Base-by-base conservation (phyloP, 176 grass and related monocot species). In the Oryza rufipogon region DNA sequence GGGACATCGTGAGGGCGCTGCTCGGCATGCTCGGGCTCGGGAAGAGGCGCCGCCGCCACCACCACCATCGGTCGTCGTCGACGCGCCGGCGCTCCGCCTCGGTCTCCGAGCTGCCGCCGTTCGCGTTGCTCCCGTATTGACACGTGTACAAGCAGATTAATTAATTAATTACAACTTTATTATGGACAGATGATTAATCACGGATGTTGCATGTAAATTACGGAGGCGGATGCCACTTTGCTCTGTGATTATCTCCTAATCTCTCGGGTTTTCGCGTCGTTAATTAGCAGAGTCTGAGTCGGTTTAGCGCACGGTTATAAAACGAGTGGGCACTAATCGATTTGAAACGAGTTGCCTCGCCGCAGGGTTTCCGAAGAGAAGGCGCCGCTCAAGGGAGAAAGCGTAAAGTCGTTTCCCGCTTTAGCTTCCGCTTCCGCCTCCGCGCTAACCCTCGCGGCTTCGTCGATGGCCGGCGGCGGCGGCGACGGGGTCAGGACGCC, bases 11-110 rank as follows among this genome's bases (percentile, higher is more conserved):
- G 45, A 78, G 67, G 23, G 73, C 79, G 38, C 19, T 90, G 15
- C 67, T 86, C 5, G 73, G 73, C 14, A 64, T 66, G 79, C 34
- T 90, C 36, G 58, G 83, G 26, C 17, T 86, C 67, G 58, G 83
- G 32, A 86, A 65, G 67, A 67, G 42, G 1, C 76, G 19, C 13
- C 28, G 19, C 39, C 7, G 30, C 39, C 11, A 47, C 9, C 28
- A 56, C 39, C 7, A 41, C 39, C 11, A 47, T 13, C 47, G 47
- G 26, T 26, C 26, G 11, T 49, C 51, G 23, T 25, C 83, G 78
- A 78, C 70, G 61, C 83, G 14, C 1, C 66, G 73, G 19, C 66
- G 33, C 22, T 46, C 56, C 15, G 12, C 73, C 3, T 71, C 56
- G 26, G n/a, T 46, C 46, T 68, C 20, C 72, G 73, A 90, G 36